These are phyloP conservation scores for Oryza punctata DNA, from an alignment of 176 grass and related monocot genomes.

Conservation along the genomic window DNA sequence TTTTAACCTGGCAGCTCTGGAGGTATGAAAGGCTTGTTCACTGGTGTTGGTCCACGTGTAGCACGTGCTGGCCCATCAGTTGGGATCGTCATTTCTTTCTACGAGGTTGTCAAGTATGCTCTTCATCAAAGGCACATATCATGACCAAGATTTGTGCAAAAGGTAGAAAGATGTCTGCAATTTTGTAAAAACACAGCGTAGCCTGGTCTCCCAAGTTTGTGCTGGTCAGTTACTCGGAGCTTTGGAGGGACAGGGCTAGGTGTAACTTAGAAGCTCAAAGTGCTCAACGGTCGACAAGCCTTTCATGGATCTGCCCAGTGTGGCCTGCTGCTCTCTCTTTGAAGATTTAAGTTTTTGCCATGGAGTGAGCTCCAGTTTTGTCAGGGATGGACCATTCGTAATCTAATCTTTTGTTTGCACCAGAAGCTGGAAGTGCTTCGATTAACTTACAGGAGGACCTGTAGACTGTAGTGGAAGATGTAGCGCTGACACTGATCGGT, in stretches of 20 bases:
- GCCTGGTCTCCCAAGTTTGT: background rate
- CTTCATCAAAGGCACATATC: slow-evolving; percentile 58
- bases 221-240: background rate
- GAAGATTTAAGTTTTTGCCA: slow-evolving; percentile 29
- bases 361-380: slow-evolving; percentile 43
- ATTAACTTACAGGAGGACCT: slow-evolving; percentile 39
- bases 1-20: slow-evolving; percentile 56
- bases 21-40: slow-evolving; percentile 79
- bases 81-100: slow-evolving; percentile 91
- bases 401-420: background rate
- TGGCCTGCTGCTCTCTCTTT: background rate
- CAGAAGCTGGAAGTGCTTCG: slow-evolving; percentile 7
- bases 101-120: slow-evolving; percentile 87
- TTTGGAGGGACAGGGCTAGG: slow-evolving; percentile 3
- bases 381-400: slow-evolving; percentile 16
- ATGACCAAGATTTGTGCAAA: slow-evolving; percentile 24
- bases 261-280: slow-evolving; percentile 35
- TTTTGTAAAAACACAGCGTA: slow-evolving; percentile 18
- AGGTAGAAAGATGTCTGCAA: background rate
- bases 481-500: slow-evolving; percentile 15
- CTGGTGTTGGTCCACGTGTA: slow-evolving; percentile 79
- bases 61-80: slow-evolving; percentile 93
- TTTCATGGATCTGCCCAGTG: slow-evolving; percentile 16
- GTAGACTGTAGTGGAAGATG: slow-evolving; percentile 37
- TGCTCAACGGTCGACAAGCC: background rate